Evolutionary conservation across 2,329 filamentous ascomycete species (phyloP), one percentile per base, ranked within the genome.

Genomic region (Aureobasidium sp.): DNA sequence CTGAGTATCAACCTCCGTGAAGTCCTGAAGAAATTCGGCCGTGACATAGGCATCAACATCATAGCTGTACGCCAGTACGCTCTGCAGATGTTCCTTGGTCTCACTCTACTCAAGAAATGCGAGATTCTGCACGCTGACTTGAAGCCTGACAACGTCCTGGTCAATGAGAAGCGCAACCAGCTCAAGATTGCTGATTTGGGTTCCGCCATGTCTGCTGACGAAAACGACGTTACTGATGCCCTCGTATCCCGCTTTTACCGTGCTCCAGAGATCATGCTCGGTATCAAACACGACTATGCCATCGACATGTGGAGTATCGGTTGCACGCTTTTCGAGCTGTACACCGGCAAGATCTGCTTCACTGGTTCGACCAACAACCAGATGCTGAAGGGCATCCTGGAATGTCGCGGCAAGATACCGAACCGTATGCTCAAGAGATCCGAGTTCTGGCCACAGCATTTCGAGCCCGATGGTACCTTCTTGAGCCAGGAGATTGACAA

Each of bases 251-350:
- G 95, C 60, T 99, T 97, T 75, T 99, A 99, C 73, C 88, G 94
- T 63, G 94, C 94, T 3, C 94, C 95, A 2, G 94, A 99, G 76
- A 90, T 99, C 70, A 96, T 99, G 63, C 81, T 99, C 3, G 94
- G 94, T n/a, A 92, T 96, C 78, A 88, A 89, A 10, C 96, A 95
- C 72, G 91, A 96, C 71, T 95, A 93, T 71, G 87, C 88, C 8
- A 90, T 97, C 65, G 94, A 99, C 73, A 89, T 96, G 80, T 99
- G 94, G 94, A 95, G 93, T 8, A 90, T 97, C 65, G 95, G 94
- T 38, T 99, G 94, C 75, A 99, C 94, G 0, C 80, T 97, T 31
- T 99, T 95, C 73, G 94, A 99, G 75, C 80, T 99, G 42, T 97
- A 95, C 77, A 97, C 94, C 0, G 94, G 94, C 69, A 96, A 96